Evolutionary conservation across 1,139 yeast genomes (phyloP).

Genomic region (Meyerozyma athensensis): DNA sequence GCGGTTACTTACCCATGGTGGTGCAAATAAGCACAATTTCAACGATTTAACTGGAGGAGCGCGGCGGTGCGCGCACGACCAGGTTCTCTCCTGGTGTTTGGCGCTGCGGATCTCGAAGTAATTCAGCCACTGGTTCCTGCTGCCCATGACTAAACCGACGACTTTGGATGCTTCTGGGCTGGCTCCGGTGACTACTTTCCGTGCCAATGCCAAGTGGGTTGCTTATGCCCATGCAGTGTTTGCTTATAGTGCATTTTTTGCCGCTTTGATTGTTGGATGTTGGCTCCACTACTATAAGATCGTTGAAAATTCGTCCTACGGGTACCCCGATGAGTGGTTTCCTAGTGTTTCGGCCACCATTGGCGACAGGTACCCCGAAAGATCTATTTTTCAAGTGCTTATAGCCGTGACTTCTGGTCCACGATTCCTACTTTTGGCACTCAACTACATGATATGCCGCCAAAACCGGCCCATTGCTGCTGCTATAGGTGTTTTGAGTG

Average conservation of each 20-base stretch:
- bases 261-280: slow-evolving; percentile 71
- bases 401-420: slow-evolving; percentile 84
- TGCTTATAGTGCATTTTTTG: slow-evolving; percentile 68
- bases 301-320: slow-evolving; percentile 77
- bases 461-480: slow-evolving; percentile 40
- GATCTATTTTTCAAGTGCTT: slow-evolving; percentile 83
- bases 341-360: slow-evolving; percentile 96
- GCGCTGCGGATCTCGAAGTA: too few relatives aligned
- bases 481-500: slow-evolving; percentile 45
- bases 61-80: slow-evolving; percentile 10
- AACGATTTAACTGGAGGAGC: slow-evolving; percentile 15
- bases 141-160: too few relatives aligned
- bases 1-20: background rate
- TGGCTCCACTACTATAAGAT: slow-evolving; percentile 78
- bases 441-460: slow-evolving; percentile 48
- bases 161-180: background rate
- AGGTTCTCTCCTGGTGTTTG: background rate
- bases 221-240: slow-evolving; percentile 68
- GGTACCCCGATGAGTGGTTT: slow-evolving; percentile 98
- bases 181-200: slow-evolving; percentile 9
- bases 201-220: slow-evolving; percentile 56
- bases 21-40: slow-evolving; percentile 10
- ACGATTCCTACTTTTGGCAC: slow-evolving; percentile 65
- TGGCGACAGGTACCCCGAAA: slow-evolving; percentile 94
- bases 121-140: too few relatives aligned